Evolutionary conservation across 2,329 filamentous ascomycete species (phyloP).

Genomic region (Plenodomus lindquistii): DNA sequence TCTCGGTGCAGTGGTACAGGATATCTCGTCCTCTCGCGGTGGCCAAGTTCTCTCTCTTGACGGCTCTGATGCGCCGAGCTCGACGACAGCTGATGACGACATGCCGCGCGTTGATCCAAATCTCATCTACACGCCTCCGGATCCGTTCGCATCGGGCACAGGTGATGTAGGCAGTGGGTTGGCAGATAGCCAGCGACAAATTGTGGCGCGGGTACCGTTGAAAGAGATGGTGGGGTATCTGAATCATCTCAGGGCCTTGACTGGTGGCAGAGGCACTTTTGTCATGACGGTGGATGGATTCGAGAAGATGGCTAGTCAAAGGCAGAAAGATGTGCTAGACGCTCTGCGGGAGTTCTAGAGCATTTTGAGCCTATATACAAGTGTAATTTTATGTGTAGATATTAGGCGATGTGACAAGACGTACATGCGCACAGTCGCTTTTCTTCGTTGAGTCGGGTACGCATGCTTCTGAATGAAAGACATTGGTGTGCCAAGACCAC

Average conservation of each 20-base stretch:
- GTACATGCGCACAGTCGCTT: not conserved
- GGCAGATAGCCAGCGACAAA: conserved; percentile 53
- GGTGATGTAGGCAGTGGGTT: conserved; percentile 20
- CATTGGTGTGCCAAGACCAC: no score
- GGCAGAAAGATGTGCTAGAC: conserved; percentile 61
- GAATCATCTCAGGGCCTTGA: conserved; percentile 84
- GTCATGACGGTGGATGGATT: conserved; percentile 75
- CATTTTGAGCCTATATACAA: not conserved
- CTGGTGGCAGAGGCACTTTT: conserved; percentile 78
- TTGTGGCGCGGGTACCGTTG: conserved; percentile 85
- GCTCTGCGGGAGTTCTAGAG: conserved; percentile 32
- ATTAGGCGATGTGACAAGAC: no score
- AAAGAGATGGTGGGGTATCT: conserved; percentile 98
- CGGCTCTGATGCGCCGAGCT: conserved; percentile 14
- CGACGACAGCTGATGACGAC: conserved; percentile 29
- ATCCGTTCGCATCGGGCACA: conserved; percentile 67
- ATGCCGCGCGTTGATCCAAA: conserved; percentile 64
- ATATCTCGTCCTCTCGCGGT: conserved; percentile 74
- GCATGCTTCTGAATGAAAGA: no score
- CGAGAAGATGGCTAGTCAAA: conserved; percentile 65
- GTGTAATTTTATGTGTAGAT: no score
- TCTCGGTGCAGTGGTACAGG: conserved; percentile 81
- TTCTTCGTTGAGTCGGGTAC: not conserved
- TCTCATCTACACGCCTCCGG: conserved; percentile 83
- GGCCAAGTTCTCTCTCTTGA: conserved; percentile 74